Percentiles rank a stretch among this genome's conserved stretches.
Conservation (phyloP, 2,329 filamentous ascomycete species). For the Tolypocladium amazonense region DNA sequence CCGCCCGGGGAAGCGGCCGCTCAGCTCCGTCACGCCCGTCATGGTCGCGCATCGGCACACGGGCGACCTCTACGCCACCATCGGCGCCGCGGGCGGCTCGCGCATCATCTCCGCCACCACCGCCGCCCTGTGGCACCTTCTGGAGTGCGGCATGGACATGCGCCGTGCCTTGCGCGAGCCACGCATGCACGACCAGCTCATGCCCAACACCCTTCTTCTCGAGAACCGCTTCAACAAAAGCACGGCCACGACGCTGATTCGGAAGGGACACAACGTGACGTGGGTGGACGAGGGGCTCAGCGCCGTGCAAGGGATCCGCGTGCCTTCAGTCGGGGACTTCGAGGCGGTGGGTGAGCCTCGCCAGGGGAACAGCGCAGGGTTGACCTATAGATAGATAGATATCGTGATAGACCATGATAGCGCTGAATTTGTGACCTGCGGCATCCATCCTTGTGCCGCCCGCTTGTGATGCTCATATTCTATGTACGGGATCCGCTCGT, state of each 20-base stretch:
- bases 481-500: not conserved
- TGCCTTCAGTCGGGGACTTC: constrained; percentile 55
- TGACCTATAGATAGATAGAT: constrained; percentile 26
- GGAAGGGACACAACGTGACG: constrained; percentile 59
- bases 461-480: not conserved
- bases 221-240: constrained; percentile 59
- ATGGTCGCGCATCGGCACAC: constrained; percentile 54
- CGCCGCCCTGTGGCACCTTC: constrained; percentile 61
- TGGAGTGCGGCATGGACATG: constrained; percentile 53
- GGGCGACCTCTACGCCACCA: constrained; percentile 53
- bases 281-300: constrained; percentile 55
- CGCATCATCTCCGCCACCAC: constrained; percentile 74
- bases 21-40: constrained; percentile 73
- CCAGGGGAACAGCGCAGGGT: constrained; percentile 59
- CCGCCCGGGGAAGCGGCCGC: constrained; percentile 66
- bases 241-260: constrained; percentile 52
- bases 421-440: not conserved
- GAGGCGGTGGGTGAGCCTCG: constrained; percentile 70
- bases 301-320: constrained; percentile 59
- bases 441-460: not conserved
- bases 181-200: constrained; percentile 71
- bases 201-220: constrained; percentile 58
- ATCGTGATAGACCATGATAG: not conserved
- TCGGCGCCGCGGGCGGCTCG: constrained; percentile 71
- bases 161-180: constrained; percentile 53